Evolutionary conservation across 2,329 filamentous ascomycete genomes (phyloP), one percentile per base, ranked within the genome.

Genomic region (Colletotrichum viniferum): DNA sequence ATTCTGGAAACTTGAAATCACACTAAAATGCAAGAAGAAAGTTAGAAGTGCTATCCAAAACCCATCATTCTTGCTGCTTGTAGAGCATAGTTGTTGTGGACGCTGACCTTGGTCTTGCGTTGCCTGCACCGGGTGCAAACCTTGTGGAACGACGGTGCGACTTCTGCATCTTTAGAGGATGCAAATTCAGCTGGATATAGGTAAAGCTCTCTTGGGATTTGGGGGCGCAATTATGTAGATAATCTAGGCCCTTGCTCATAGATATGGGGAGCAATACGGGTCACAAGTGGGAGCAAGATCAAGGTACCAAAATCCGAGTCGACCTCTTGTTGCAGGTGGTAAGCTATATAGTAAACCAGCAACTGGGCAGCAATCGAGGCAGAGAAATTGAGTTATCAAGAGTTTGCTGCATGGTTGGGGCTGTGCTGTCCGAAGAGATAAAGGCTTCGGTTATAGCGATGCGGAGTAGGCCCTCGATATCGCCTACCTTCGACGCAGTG

Each of bases 141-240:
- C 36, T 43, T 43, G 36, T 43, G 36, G 36, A 43, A 43, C 36
- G 36, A 43, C 36, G 36, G 16, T 43, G 36, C 36, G 36, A 43
- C 36, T 43, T 43, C 36, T 43, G 36, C 36, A 43, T 43, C 16
- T 43, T 43, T 3, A 18, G 16, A 18, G 36, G 16, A 36, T 43
- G 14, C 4, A 43, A 18, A 9, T 18, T 9, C 36, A 18, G 8
- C 36, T 43, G 16, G 0, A 43, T 43, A 43, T 0, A 18, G 4
- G 36, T 9, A 43, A 9, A 38, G 16, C 1, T 38, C 36, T 38
- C 3, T 38, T 18, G 0, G 7, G 0, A 4, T 4, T 3, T 0
- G 36, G 36, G 36, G 0, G 36, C 36, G 36, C 36, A 43, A 43
- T 0, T 1, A 18, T 43, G 16, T 18, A 9, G 16, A 43, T 18